phyloP scores from a whole-genome alignment of 305 asterid genomes.

The Fraxinus sp. region DNA sequence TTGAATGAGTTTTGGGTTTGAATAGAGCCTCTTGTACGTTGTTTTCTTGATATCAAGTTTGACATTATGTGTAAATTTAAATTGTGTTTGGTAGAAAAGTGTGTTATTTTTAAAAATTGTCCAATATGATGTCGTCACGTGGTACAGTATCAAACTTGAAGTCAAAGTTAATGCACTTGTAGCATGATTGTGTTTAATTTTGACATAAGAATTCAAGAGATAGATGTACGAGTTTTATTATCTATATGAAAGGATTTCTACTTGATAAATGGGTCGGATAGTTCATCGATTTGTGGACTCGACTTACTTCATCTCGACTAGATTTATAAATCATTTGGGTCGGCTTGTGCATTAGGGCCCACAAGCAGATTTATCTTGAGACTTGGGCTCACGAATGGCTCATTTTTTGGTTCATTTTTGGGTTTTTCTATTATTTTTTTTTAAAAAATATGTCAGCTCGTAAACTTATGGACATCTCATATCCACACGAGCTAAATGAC shows the following conservation, averaged over 20 bases:
- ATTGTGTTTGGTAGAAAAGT: too few species aligned
- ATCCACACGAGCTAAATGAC: neutral
- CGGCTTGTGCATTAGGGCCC: neutral
- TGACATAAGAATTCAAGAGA: constrained; percentile 20
- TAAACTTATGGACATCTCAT: neutral
- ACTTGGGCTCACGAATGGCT: neutral
- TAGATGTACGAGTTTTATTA: neutral
- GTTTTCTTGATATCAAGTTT: too few species aligned
- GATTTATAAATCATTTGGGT: neutral
- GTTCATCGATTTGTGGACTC: neutral
- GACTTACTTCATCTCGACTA: neutral
- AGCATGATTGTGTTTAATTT: neutral
- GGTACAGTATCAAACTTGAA: too few species aligned
- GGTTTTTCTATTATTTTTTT: too few species aligned
- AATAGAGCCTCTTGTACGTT: too few species aligned
- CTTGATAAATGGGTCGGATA: neutral
- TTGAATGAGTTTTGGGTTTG: neutral
- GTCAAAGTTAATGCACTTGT: too few species aligned
- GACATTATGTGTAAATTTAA: too few species aligned
- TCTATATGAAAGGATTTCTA: neutral
- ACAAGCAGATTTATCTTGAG: neutral
- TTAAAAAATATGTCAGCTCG: neutral
- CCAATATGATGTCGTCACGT: too few species aligned
- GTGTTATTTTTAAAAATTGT: too few species aligned
- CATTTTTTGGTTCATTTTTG: neutral